Evolutionary conservation across 768 basidiomycete species (phyloP), one percentile per base, ranked within the genome.

Genomic region (Auriscalpium vulgare): DNA sequence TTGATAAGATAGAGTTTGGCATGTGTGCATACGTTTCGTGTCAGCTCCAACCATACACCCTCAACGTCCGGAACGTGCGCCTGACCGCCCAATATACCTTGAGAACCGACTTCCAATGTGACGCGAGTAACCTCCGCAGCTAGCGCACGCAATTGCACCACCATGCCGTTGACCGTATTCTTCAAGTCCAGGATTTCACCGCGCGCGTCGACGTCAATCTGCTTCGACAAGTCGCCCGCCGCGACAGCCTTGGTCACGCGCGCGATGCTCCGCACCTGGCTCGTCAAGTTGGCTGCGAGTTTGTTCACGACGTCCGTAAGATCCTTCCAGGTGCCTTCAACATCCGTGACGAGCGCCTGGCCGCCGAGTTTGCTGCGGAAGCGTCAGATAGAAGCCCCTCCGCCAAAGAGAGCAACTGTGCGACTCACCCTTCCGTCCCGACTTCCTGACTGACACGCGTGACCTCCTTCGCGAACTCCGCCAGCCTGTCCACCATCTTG

Each of bases 161-260:
- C 73, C 73, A 79, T 79, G 64, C 73, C 74, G 19, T 78, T 78
- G 62, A 78, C 77, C 6, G 77, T 79, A 43, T 75, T 76, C 68
- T 80, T 90, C 68, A 91, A 73, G 65, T 90, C 87, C 53, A 87
- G 72, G 53, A 95, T 94, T 69, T 95, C 93, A 16, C 93, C 93
- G 10, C 83, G 78, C 10, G 85, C 87, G 61, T 91, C 89, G 59
- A 95, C 91, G 52, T 91, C 88, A 60, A 95, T 93, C 65, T 87
- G 89, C 68, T 89, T 89, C 53, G 81, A 84, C 60, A 91, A 70
- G 70, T 95, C 92, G n/a, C 93, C 93, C 47, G 83, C 71, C 0
- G 92, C 93, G 63, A 95, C 91, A 1, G 81, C 81, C 56, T 78
- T 83, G 14, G 81, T 83, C 57, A 83, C 81, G 46, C 71, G 71